Conservation (phyloP, 148 eudicot species). For the Cornus florida region DNA sequence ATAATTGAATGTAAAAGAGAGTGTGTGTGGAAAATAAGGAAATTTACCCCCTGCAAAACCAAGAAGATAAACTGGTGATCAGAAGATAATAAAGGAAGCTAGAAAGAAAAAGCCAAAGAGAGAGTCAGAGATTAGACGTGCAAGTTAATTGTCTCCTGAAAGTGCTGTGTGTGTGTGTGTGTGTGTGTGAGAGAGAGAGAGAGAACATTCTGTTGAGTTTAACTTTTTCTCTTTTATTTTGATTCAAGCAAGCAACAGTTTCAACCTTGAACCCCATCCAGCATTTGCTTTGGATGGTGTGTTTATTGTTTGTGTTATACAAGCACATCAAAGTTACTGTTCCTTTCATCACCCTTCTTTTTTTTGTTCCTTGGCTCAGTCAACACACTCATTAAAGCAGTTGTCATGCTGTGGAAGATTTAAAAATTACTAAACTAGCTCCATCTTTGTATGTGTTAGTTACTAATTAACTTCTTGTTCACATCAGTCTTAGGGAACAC, state of each 20-base stretch:
- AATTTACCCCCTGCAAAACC: too few relatives aligned
- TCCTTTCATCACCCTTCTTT: neutral
- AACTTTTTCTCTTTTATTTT: neutral
- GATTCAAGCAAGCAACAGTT: neutral
- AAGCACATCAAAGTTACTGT: neutral
- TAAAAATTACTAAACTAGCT: too few relatives aligned
- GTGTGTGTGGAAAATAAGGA: too few relatives aligned
- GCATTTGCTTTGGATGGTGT: slow-evolving; percentile 4
- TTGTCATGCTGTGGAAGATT: too few relatives aligned
- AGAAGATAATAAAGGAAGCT: slow-evolving; percentile 7
- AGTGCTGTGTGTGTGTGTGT: neutral
- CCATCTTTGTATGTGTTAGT: too few relatives aligned
- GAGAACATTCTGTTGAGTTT: neutral
- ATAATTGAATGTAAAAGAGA: neutral
- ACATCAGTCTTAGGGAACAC: too few relatives aligned
- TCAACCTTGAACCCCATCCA: neutral
- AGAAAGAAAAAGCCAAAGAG: neutral
- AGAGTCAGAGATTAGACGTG: neutral
- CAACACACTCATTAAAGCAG: neutral
- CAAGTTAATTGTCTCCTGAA: neutral
- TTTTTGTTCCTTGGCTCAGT: neutral
- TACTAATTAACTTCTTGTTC: too few relatives aligned
- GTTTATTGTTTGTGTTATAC: slow-evolving; percentile 6
- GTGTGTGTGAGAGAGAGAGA: neutral
- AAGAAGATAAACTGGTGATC: neutral